Percentiles rank a stretch among this genome's conserved stretches.
Evolutionary conservation across 495 filamentous ascomycete genomes (phyloP).

Genomic region (Cercophora scortea): DNA sequence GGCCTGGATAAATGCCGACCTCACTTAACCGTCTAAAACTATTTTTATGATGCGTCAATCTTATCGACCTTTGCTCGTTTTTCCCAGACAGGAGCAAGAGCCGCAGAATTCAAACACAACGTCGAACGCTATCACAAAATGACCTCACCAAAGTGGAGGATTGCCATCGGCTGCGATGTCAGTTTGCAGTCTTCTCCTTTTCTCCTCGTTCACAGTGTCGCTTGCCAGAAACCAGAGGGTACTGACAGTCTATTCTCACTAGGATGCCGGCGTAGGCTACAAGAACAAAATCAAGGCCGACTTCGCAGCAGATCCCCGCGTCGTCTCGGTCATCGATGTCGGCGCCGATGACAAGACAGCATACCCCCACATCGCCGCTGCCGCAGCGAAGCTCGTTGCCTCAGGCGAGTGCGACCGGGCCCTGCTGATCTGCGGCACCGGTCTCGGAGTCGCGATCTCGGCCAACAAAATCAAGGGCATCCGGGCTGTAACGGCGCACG

Average conservation of each 20-base stretch:
- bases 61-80: conserved; percentile 3
- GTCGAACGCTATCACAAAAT: conserved; percentile 6
- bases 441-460: conserved; percentile 75
- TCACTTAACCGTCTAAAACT: conserved; percentile 3
- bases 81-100: background rate
- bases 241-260: conserved; percentile 6
- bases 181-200: conserved; percentile 15
- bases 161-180: conserved; percentile 41
- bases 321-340: conserved; percentile 63
- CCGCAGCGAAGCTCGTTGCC: conserved; percentile 57
- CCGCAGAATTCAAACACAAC: conserved; percentile 1
- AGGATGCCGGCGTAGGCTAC: conserved; percentile 73
- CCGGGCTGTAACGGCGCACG: conserved; percentile 79
- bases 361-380: conserved; percentile 73
- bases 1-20: conserved; percentile 24
- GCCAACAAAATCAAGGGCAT: conserved; percentile 86
- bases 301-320: conserved; percentile 58
- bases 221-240: background rate
- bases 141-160: conserved; percentile 37
- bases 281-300: conserved; percentile 70
- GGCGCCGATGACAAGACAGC: conserved; percentile 66
- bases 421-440: conserved; percentile 81
- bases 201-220: no score
- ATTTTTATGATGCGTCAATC: conserved; percentile 9
- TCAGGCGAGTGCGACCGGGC: conserved; percentile 68